Evolutionary conservation across 768 basidiomycete genomes (phyloP).

Genomic region (Phanerochaete sordida): DNA sequence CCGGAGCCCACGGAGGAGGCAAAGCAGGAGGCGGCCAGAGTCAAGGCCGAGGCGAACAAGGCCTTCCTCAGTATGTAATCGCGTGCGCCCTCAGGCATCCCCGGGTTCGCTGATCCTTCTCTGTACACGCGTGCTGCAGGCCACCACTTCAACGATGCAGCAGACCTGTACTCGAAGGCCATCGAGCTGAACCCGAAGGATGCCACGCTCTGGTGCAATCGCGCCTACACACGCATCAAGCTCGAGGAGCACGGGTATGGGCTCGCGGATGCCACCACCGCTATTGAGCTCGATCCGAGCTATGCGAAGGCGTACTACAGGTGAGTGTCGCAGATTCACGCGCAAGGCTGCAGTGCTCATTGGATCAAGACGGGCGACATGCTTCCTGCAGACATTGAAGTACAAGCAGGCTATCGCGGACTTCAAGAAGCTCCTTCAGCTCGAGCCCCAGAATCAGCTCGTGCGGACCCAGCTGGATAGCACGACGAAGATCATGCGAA

Average conservation of each 20-base stretch:
- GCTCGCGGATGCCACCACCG: slow-evolving; percentile 77
- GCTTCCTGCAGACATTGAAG: slow-evolving; percentile 86
- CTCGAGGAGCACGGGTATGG: slow-evolving; percentile 94
- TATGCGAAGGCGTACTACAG: slow-evolving; percentile 91
- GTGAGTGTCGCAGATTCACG: slow-evolving; percentile 33
- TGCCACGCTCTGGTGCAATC: slow-evolving; percentile 90
- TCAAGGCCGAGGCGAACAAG: slow-evolving; percentile 88
- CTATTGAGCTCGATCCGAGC: slow-evolving; percentile 82
- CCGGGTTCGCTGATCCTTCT: neutral
- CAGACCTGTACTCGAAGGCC: slow-evolving; percentile 76
- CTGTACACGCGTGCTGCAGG: slow-evolving; percentile 31
- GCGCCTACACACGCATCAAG: slow-evolving; percentile 90
- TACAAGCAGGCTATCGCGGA: slow-evolving; percentile 84
- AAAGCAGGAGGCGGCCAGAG: slow-evolving; percentile 56
- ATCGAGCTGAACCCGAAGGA: slow-evolving; percentile 88
- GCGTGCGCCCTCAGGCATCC: neutral
- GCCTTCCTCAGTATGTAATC: slow-evolving; percentile 65
- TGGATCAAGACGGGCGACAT: slow-evolving; percentile 70
- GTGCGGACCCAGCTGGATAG: slow-evolving; percentile 78
- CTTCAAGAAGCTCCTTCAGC: slow-evolving; percentile 75
- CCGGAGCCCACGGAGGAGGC: slow-evolving; percentile 68
- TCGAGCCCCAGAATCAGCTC: slow-evolving; percentile 85
- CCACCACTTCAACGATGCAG: slow-evolving; percentile 76
- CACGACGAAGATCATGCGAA: slow-evolving; percentile 87
- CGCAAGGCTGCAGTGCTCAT: neutral